Evolutionary conservation across 768 basidiomycete species (phyloP).

Genomic region (Suillus weaverae): DNA sequence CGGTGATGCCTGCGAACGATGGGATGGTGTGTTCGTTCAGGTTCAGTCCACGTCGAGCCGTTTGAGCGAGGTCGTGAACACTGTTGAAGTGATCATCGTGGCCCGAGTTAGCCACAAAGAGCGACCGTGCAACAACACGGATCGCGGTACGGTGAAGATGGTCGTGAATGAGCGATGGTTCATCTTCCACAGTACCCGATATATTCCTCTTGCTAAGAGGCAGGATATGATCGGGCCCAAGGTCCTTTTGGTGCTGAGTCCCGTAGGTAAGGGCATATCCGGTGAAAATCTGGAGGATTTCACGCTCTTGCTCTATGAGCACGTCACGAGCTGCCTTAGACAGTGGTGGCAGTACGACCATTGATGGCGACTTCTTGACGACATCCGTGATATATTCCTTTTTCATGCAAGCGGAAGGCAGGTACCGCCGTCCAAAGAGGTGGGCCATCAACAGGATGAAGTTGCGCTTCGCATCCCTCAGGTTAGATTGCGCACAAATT

Average conservation of each 20-base stretch:
- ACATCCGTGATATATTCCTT: slow-evolving; percentile 35
- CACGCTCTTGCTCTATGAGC: slow-evolving; percentile 46
- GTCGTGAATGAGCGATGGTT: slow-evolving; percentile 11
- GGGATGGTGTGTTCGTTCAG: slow-evolving; percentile 64
- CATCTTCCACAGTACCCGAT: slow-evolving; percentile 14
- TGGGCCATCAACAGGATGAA: slow-evolving; percentile 60
- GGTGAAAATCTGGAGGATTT: slow-evolving; percentile 54
- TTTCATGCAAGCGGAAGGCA: slow-evolving; percentile 46
- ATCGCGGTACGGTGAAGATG: slow-evolving; percentile 42
- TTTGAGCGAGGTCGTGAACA: slow-evolving; percentile 51
- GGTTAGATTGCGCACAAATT: slow-evolving; percentile 45
- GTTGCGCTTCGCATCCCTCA: slow-evolving; percentile 44
- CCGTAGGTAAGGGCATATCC: slow-evolving; percentile 55
- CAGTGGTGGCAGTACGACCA: slow-evolving; percentile 55
- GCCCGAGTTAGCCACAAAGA: slow-evolving; percentile 69
- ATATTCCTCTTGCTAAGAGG: slow-evolving; percentile 45
- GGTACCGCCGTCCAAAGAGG: slow-evolving; percentile 61
- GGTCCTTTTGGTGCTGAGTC: slow-evolving; percentile 33
- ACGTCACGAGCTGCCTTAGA: slow-evolving; percentile 39
- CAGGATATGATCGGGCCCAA: slow-evolving; percentile 46
- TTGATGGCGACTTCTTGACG: slow-evolving; percentile 50
- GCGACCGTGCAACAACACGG: slow-evolving; percentile 48
- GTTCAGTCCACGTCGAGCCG: slow-evolving; percentile 52
- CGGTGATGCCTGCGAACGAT: slow-evolving; percentile 41
- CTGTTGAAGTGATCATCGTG: slow-evolving; percentile 54